Evolutionary conservation across 2,329 filamentous ascomycete species (phyloP).

Genomic region (Saccharata proteae): DNA sequence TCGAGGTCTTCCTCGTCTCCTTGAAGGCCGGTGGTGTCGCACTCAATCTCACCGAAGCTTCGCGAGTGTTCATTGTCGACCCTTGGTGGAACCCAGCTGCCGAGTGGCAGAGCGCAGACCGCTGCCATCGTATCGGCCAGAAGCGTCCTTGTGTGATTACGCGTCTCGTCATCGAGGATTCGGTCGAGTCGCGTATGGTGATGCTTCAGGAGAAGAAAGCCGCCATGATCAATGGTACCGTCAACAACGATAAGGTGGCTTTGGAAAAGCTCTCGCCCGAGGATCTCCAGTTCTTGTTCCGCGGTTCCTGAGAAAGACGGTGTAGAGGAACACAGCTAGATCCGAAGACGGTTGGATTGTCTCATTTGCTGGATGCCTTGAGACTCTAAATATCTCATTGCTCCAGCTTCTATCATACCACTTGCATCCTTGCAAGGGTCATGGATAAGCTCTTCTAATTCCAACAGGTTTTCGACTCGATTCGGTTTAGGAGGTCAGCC

Average conservation of each 20-base stretch:
- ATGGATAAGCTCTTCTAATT: too few species aligned
- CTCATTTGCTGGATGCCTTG: too few species aligned
- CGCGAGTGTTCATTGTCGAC: constrained; percentile 89
- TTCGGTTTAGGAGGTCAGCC: too few species aligned
- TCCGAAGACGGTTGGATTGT: too few species aligned
- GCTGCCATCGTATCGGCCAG: constrained; percentile 82
- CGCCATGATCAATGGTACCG: constrained; percentile 92
- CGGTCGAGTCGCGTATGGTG: constrained; percentile 91
- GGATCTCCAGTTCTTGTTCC: constrained; percentile 94
- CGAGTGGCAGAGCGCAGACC: constrained; percentile 93
- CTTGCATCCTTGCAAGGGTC: too few species aligned
- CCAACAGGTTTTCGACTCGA: too few species aligned
- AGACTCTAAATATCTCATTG: too few species aligned
- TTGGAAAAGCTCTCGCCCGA: constrained; percentile 84
- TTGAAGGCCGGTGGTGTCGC: constrained; percentile 94
- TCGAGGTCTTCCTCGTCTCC: constrained; percentile 92
- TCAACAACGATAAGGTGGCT: constrained; percentile 83
- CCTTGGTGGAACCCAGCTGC: constrained; percentile 99
- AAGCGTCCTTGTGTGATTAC: constrained; percentile 89
- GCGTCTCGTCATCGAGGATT: constrained; percentile 90
- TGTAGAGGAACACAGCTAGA: too few species aligned
- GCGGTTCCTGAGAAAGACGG: too few species aligned
- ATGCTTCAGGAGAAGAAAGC: constrained; percentile 97
- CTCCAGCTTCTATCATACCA: too few species aligned
- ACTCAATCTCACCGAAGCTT: constrained; percentile 88